Evolutionary conservation across 108 stramenopile species (phyloP).

Genomic region (Cylindrotheca fusiformis): DNA sequence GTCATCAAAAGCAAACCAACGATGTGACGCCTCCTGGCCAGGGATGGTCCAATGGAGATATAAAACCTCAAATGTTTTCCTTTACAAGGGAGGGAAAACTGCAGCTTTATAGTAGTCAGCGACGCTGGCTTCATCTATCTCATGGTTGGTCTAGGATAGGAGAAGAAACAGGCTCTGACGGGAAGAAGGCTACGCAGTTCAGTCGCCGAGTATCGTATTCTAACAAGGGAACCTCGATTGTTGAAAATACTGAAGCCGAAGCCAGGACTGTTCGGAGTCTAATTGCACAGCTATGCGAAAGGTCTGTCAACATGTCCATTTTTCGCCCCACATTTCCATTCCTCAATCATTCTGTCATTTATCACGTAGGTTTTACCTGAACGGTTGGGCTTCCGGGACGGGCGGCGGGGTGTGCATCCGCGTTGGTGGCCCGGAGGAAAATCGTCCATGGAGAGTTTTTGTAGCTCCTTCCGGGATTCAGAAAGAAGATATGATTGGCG

Average conservation of each 20-base stretch:
- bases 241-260: slow-evolving; percentile 32
- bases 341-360: too few species aligned
- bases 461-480: slow-evolving; percentile 96
- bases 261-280: slow-evolving; percentile 49
- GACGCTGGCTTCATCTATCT: slow-evolving; percentile 73
- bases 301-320: too few species aligned
- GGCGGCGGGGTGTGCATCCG: slow-evolving; percentile 91
- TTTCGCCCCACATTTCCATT: too few species aligned
- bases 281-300: slow-evolving; percentile 83
- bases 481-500: slow-evolving; percentile 93
- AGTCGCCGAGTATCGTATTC: slow-evolving; percentile 12
- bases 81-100: slow-evolving; percentile 68
- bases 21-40: too few species aligned
- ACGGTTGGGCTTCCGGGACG: slow-evolving; percentile 94
- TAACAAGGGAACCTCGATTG: background rate
- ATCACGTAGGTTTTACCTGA: slow-evolving; percentile 82
- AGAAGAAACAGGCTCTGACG: slow-evolving; percentile 10
- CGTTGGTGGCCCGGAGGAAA: slow-evolving; percentile 59
- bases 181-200: slow-evolving; percentile 40
- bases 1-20: too few species aligned
- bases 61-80: too few species aligned
- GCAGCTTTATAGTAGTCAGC: slow-evolving; percentile 48
- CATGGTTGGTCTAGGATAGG: slow-evolving; percentile 75
- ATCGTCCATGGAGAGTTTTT: slow-evolving; percentile 78
- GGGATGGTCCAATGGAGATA: too few species aligned